Evolutionary conservation across 2,329 filamentous ascomycete species (phyloP).

Genomic region (Pyrenophora tritici-repentis): DNA sequence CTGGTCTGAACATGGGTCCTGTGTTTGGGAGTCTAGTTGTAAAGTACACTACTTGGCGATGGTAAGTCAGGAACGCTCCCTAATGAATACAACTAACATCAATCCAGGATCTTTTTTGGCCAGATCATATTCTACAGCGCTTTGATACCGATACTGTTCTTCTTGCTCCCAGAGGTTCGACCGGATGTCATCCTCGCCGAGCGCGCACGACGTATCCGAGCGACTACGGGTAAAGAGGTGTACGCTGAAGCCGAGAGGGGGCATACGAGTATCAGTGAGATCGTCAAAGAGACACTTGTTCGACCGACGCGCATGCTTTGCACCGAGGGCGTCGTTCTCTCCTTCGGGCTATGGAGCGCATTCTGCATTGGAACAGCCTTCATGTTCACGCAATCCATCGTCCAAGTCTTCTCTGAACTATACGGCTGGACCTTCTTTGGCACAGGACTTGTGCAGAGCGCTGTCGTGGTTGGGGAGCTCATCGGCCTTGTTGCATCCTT

Average conservation of each 20-base stretch:
- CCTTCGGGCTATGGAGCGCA: slow-evolving; percentile 55
- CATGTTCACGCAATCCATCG: slow-evolving; percentile 57
- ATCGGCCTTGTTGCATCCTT: slow-evolving; percentile 49
- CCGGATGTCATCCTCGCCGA: slow-evolving; percentile 52
- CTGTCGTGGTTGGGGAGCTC: slow-evolving; percentile 54
- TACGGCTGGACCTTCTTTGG: slow-evolving; percentile 51
- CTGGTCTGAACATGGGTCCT: slow-evolving; percentile 52
- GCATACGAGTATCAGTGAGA: slow-evolving; percentile 34
- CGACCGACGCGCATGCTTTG: slow-evolving; percentile 49
- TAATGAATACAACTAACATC: slow-evolving; percentile 15
- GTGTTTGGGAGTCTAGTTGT: slow-evolving; percentile 51
- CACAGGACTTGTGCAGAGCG: slow-evolving; percentile 53
- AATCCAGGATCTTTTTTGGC: slow-evolving; percentile 51
- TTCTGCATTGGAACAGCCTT: slow-evolving; percentile 56
- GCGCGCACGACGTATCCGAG: slow-evolving; percentile 43
- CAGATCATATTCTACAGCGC: slow-evolving; percentile 53
- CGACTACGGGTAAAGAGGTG: slow-evolving; percentile 26
- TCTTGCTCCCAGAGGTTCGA: slow-evolving; percentile 55
- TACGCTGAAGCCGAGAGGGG: slow-evolving; percentile 46
- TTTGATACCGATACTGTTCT: slow-evolving; percentile 49
- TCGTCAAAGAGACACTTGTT: slow-evolving; percentile 47
- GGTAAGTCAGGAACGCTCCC: slow-evolving; percentile 35
- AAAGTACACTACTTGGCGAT: slow-evolving; percentile 49
- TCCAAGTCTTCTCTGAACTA: slow-evolving; percentile 48
- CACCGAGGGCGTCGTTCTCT: slow-evolving; percentile 57